A percentile compares a stretch with the other conserved stretches of the same genome.
These are phyloP conservation scores for Capillidium rhysosporum DNA, from an alignment of 371 early-diverging fungal species.

Conservation along the genomic window DNA sequence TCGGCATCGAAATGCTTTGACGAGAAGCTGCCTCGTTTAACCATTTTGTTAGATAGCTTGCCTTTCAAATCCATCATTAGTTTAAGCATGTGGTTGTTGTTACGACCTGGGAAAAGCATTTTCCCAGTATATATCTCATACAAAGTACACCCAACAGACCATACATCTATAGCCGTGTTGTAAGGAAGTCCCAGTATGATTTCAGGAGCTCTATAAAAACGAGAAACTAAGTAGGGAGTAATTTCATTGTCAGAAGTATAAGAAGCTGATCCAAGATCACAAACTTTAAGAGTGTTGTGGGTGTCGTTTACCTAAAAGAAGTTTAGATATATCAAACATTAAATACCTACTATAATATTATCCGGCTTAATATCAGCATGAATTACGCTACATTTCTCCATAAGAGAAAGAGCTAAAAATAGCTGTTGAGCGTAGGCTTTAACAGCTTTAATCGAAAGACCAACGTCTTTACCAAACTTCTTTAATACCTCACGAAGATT, in stretches of 20 bases:
- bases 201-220: slow-evolving; percentile 99
- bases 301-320: slow-evolving; percentile 30
- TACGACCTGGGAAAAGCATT: slow-evolving; percentile 82
- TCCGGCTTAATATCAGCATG: slow-evolving; percentile 98
- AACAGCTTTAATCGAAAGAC: slow-evolving; percentile 82
- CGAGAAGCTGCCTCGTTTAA: slow-evolving; percentile 62
- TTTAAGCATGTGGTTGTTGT: slow-evolving; percentile 89
- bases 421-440: slow-evolving; percentile 81
- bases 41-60: slow-evolving; percentile 57
- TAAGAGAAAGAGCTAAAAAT: slow-evolving; percentile 60
- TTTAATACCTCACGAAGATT: slow-evolving; percentile 83
- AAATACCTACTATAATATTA: slow-evolving; percentile 58
- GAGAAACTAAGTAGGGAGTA: slow-evolving; percentile 87
- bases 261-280: slow-evolving; percentile 87
- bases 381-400: slow-evolving; percentile 63
- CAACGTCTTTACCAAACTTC: slow-evolving; percentile 81
- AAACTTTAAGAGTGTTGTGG: slow-evolving; percentile 64
- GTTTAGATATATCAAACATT: background rate
- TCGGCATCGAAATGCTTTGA: slow-evolving; percentile 71
- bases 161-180: slow-evolving; percentile 81
- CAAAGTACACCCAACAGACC: slow-evolving; percentile 96
- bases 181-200: slow-evolving; percentile 86
- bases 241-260: slow-evolving; percentile 71
- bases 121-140: slow-evolving; percentile 92
- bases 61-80: slow-evolving; percentile 88